Conservation (phyloP, 345 rosid species). For the Gossypium bickii region DNA sequence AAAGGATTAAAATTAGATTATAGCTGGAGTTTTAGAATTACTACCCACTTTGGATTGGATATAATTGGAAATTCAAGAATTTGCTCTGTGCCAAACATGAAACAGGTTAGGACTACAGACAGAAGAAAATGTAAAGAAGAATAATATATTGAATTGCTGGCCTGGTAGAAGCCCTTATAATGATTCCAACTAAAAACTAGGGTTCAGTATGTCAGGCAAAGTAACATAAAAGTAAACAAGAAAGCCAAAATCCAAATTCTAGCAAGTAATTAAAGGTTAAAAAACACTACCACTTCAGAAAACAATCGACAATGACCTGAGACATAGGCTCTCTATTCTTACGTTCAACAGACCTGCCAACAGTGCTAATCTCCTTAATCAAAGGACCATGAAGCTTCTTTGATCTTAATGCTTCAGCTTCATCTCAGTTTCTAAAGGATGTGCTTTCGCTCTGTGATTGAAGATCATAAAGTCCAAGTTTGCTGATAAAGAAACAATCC, state of each 20-base stretch:
- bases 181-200: background rate
- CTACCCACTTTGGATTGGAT: background rate
- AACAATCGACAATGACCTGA: background rate
- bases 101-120: background rate
- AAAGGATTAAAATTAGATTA: background rate
- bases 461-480: constrained; percentile 86
- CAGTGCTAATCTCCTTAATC: background rate
- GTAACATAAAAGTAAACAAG: background rate
- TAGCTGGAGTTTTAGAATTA: background rate
- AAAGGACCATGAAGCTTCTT: constrained; percentile 3
- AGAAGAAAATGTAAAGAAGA: background rate
- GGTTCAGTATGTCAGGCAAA: background rate
- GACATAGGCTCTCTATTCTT: background rate
- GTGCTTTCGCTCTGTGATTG: constrained; percentile 55
- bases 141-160: background rate
- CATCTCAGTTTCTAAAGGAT: constrained; percentile 34
- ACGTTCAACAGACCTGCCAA: background rate
- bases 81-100: background rate
- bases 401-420: constrained; percentile 41
- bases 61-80: background rate
- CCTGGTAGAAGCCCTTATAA: background rate
- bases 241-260: background rate
- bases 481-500: constrained; percentile 79
- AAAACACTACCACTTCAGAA: background rate
- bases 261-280: background rate